Percentiles rank a stretch among this genome's conserved stretches.
Conservation (phyloP, 305 asterid species). For the Plantago coronopus region DNA sequence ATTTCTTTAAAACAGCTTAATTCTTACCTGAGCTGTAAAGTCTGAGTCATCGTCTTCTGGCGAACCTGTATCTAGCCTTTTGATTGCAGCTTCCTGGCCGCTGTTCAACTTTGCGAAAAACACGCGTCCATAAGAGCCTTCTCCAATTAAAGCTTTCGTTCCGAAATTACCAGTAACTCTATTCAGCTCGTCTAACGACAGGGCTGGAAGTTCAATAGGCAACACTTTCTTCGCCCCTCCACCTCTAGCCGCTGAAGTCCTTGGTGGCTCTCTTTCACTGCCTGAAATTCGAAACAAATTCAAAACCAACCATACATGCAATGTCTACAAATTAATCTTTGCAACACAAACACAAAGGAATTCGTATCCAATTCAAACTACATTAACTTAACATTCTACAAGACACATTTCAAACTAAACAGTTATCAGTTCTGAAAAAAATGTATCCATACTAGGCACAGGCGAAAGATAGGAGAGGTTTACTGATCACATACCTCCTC, state of each 20-base stretch:
- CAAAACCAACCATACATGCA: not conserved
- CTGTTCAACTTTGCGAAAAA: constrained; percentile 49
- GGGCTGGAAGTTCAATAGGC: constrained; percentile 71
- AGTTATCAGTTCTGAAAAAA: too few species aligned
- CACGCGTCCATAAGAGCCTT: constrained; percentile 87
- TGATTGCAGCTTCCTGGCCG: constrained; percentile 58
- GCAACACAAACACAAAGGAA: too few species aligned
- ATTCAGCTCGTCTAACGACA: constrained; percentile 55
- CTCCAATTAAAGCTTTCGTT: constrained; percentile 65
- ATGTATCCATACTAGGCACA: too few species aligned
- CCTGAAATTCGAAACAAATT: constrained; percentile 27
- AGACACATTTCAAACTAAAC: too few species aligned
- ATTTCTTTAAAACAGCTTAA: not conserved
- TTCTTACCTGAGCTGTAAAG: constrained; percentile 54
- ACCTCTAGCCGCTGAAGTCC: constrained; percentile 45
- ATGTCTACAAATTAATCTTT: too few species aligned
- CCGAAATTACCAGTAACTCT: constrained; percentile 67
- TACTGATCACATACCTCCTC: constrained; percentile 1
- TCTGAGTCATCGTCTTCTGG: constrained; percentile 51
- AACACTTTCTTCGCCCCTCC: constrained; percentile 62
- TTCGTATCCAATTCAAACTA: too few species aligned
- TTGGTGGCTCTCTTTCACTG: constrained; percentile 65
- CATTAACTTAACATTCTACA: too few species aligned
- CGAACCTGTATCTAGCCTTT: constrained; percentile 63
- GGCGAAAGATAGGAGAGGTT: too few species aligned